phyloP scores from a whole-genome alignment of 805 yeast species.

The Wilhelminamyces savonicus region DNA sequence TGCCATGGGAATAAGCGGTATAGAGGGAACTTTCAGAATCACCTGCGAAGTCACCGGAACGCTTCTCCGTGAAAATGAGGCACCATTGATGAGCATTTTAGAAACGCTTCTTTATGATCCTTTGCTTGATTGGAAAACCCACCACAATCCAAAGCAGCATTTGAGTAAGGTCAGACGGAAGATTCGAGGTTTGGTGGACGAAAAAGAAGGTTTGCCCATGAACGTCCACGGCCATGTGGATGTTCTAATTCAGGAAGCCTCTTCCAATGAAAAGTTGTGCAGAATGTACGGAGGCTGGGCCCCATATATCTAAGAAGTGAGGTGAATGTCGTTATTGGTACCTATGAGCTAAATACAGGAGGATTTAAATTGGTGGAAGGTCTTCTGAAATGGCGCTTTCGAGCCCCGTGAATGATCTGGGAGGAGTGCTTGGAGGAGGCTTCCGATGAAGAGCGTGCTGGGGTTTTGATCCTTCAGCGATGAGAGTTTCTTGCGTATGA shows the following conservation, averaged over 20 bases:
- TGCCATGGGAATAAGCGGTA: slow-evolving; percentile 82
- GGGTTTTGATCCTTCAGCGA: no score
- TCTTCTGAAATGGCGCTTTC: no score
- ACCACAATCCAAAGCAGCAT: slow-evolving; percentile 58
- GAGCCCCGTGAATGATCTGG: no score
- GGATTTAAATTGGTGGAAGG: no score
- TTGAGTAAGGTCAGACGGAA: slow-evolving; percentile 69
- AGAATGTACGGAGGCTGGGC: slow-evolving; percentile 95
- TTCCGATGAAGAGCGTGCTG: no score
- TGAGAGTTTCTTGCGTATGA: no score
- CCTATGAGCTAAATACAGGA: no score
- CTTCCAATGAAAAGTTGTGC: slow-evolving; percentile 60
- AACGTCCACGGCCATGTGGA: slow-evolving; percentile 93
- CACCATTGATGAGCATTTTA: slow-evolving; percentile 78
- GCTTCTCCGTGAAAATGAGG: slow-evolving; percentile 71
- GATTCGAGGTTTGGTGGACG: slow-evolving; percentile 73
- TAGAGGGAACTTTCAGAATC: slow-evolving; percentile 83
- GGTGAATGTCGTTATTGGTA: no score
- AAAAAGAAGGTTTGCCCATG: slow-evolving; percentile 77
- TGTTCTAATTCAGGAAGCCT: slow-evolving; percentile 75
- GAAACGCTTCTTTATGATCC: slow-evolving; percentile 94
- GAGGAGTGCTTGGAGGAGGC: no score
- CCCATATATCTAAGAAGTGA: slow-evolving; percentile 20
- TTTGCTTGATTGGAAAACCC: slow-evolving; percentile 66
- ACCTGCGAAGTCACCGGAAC: slow-evolving; percentile 79